A percentile compares a stretch with the other conserved stretches of the same genome.
phyloP scores from a whole-genome alignment of 495 filamentous ascomycete genomes.

The Aspergillus bertholletiae region DNA sequence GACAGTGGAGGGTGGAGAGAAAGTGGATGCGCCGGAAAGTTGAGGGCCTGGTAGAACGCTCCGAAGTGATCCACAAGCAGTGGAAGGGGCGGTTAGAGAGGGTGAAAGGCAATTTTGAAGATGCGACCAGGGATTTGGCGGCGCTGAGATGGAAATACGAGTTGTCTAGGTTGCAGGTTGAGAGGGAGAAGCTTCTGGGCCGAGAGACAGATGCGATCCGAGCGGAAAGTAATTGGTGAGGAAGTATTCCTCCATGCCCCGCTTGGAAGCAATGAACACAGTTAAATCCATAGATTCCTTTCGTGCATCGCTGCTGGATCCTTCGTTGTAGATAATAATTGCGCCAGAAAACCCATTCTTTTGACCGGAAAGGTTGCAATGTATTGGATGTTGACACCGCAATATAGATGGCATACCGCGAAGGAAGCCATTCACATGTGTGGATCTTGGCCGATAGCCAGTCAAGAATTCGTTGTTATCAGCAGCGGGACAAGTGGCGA shows the following conservation, averaged over 20 bases:
- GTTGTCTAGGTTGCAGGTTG: not conserved
- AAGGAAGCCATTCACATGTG: not conserved
- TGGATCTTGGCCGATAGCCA: not conserved
- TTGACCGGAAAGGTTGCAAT: not conserved
- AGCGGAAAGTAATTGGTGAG: not conserved
- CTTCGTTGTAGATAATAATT: not conserved
- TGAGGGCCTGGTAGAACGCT: conserved; percentile 3
- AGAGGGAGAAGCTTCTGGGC: not conserved
- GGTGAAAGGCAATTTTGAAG: not conserved
- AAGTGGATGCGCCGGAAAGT: conserved; percentile 14
- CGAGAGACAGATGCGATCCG: not conserved
- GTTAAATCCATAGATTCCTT: too few species aligned
- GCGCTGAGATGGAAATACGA: not conserved
- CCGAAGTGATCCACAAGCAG: conserved; percentile 8
- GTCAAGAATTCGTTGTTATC: conserved; percentile 1
- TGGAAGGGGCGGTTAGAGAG: conserved; percentile 8
- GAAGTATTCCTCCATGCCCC: too few species aligned
- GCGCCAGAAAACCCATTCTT: not conserved
- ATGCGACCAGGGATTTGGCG: conserved; percentile 1
- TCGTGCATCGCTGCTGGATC: too few species aligned
- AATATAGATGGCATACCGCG: not conserved
- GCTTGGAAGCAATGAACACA: too few species aligned
- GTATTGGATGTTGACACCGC: not conserved
- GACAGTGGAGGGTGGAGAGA: conserved; percentile 10
- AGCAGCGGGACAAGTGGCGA: conserved; percentile 6